These are phyloP conservation scores for Ochetophila trinervis DNA, from an alignment of 306 rosid genomes.

Conservation along the genomic window DNA sequence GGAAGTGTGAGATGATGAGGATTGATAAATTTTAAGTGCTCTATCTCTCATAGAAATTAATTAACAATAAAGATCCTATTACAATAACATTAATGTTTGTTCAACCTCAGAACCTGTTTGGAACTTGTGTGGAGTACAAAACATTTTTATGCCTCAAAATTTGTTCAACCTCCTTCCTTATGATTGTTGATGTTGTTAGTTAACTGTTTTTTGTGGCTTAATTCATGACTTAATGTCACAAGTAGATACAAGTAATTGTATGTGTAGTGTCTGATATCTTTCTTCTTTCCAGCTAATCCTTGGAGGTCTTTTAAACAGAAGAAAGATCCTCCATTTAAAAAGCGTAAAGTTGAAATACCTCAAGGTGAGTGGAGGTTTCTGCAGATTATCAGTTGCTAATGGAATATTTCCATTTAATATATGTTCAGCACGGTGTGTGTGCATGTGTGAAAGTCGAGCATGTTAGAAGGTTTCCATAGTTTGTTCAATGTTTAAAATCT, in stretches of 20 bases:
- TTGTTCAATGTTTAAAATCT: neutral
- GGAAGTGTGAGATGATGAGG: neutral
- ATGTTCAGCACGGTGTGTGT: neutral
- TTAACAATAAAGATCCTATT: neutral
- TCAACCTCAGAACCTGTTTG: no score
- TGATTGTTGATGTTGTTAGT: neutral
- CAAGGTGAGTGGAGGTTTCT: conserved; percentile 55
- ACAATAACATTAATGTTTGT: neutral
- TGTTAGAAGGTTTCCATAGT: no score
- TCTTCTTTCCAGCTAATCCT: conserved; percentile 56
- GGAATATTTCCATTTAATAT: neutral
- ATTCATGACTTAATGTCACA: neutral
- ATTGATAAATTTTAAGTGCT: neutral
- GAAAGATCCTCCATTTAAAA: conserved; percentile 76
- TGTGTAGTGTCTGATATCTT: conserved; percentile 26
- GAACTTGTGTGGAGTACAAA: no score
- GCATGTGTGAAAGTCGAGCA: neutral
- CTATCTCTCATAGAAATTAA: neutral
- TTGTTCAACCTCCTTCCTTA: neutral
- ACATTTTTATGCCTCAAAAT: neutral
- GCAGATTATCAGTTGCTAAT: conserved; percentile 8
- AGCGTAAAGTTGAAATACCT: conserved; percentile 67
- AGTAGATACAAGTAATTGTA: conserved; percentile 5
- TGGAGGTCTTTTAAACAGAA: conserved; percentile 67
- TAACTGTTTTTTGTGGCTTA: neutral